phyloP scores from a whole-genome alignment of 257 asterid genomes.

The Nemophila menziesii region DNA sequence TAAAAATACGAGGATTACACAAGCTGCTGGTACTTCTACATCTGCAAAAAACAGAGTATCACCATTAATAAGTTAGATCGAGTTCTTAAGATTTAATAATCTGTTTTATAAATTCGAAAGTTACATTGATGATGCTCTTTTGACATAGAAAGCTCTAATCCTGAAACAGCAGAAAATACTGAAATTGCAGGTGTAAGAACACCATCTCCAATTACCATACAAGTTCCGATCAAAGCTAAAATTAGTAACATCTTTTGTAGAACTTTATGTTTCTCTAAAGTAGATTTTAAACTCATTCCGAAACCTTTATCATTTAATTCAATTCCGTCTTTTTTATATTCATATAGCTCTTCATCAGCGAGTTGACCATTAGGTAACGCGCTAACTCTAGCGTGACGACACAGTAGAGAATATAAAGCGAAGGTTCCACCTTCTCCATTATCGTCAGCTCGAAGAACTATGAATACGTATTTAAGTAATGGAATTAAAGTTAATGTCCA shows the following conservation, averaged over 20 bases:
- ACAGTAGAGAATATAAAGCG: constrained; percentile 68
- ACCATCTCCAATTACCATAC: constrained; percentile 98
- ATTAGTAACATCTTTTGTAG: constrained; percentile 57
- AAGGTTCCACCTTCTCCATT: constrained; percentile 99
- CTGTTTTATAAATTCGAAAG: constrained; percentile 11
- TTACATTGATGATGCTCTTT: constrained; percentile 86
- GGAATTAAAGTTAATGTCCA: constrained; percentile 93
- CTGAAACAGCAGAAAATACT: constrained; percentile 96
- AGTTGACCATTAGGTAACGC: constrained; percentile 81
- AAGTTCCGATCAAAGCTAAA: constrained; percentile 81
- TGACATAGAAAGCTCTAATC: constrained; percentile 77
- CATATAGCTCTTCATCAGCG: constrained; percentile 84
- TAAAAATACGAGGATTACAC: constrained; percentile 61
- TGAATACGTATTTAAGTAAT: constrained; percentile 67
- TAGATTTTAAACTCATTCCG: constrained; percentile 58
- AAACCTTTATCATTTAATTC: constrained; percentile 27
- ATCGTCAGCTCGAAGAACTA: constrained; percentile 85
- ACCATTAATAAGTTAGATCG: not conserved
- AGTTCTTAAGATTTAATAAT: not conserved
- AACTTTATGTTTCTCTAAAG: constrained; percentile 55
- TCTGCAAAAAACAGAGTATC: constrained; percentile 35
- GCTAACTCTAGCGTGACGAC: constrained; percentile 82
- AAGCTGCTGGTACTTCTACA: constrained; percentile 82
- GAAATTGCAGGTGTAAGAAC: constrained; percentile 95
- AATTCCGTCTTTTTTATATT: constrained; percentile 57